Base-by-base conservation (phyloP, 2,329 filamentous ascomycete genomes). In the Clarireedia sp. region DNA sequence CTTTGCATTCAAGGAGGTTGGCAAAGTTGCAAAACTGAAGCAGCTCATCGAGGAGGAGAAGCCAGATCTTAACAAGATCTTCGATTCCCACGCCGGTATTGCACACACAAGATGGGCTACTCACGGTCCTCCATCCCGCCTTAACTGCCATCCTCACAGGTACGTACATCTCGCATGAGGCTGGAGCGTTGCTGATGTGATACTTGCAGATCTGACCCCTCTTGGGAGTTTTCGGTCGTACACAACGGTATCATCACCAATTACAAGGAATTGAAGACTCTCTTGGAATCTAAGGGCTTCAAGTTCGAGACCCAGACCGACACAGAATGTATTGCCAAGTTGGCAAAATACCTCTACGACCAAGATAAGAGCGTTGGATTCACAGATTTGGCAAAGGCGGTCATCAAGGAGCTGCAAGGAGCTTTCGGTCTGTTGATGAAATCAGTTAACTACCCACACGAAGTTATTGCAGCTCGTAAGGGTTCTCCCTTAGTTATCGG, bases 161-260 rank as follows among this genome's bases (percentile, higher is more conserved):
- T 95, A 83, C 73, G 82, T 51, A 49, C 14, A 40, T 3, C 29
- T 33, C 45, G 23, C 44, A 29, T 16, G 26, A 16, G 17, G 19
- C 14, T 29, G 16, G 12, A 24, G 23, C 46, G 10, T 48, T 45
- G 48, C 66, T 68, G 33, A 62, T 59, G 21, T 26, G 14, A 38
- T 16, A 48, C 33, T 52, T 58, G 17, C 63, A 95, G 91, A 74
- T 97, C 92, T 63, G 94, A 99, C 73, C 83, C 87, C 67, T 89
- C 78, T 68, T 99, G 92, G 90, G 88, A 99, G 76, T 99, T 99
- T 74, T 82, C 89, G 63, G 86, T 99, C 67, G 94, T 97, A 59
- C 94, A 99, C 86, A 99, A 99, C 76, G 94, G 94, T 71, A 99
- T 99, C 81, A 99, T 99, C 76, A 99, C 94, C 78, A 99, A 99